A percentile compares a stretch with the other conserved stretches of the same genome.
Evolutionary conservation across 176 grass and related monocot species (phyloP).

Genomic region (Cenchrus americanus): DNA sequence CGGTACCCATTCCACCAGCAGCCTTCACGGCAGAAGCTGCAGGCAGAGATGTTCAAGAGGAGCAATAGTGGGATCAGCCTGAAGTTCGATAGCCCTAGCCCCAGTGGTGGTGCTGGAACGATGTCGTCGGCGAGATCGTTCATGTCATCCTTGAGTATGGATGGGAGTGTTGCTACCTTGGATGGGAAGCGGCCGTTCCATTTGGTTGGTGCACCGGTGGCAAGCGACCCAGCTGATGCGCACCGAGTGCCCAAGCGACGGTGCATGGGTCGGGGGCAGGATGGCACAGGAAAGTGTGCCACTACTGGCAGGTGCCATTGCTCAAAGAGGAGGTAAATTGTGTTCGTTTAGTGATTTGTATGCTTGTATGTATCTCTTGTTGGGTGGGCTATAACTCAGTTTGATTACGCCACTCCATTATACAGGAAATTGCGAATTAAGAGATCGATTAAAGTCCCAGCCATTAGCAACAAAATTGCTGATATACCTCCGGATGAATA

Average conservation of each 20-base stretch:
- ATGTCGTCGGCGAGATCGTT: conserved; percentile 68
- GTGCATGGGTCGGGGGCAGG: conserved; percentile 60
- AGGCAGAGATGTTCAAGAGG: conserved; percentile 75
- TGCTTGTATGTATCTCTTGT: not conserved
- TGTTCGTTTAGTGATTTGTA: not conserved
- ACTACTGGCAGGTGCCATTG: conserved; percentile 73
- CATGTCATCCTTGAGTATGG: conserved; percentile 80
- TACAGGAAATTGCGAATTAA: conserved; percentile 82
- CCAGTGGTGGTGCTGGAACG: conserved; percentile 33
- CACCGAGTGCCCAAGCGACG: conserved; percentile 53
- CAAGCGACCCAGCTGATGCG: conserved; percentile 51
- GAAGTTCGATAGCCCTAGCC: conserved; percentile 67
- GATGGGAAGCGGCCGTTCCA: conserved; percentile 69
- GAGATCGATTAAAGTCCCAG: conserved; percentile 93
- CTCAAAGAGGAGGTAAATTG: conserved; percentile 80
- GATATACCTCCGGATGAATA: conserved; percentile 96
- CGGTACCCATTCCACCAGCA: conserved; percentile 70
- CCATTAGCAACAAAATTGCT: conserved; percentile 94
- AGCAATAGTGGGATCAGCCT: conserved; percentile 68
- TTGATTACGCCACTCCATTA: not conserved
- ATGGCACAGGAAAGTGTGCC: conserved; percentile 75
- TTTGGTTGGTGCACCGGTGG: conserved; percentile 54
- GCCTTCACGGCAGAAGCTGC: conserved; percentile 66
- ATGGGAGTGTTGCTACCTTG: conserved; percentile 72
- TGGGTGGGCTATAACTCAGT: conserved; percentile 15